These are phyloP conservation scores for Pinus albicaulis DNA, from an alignment of 75 land plant genomes.

Conservation along the genomic window DNA sequence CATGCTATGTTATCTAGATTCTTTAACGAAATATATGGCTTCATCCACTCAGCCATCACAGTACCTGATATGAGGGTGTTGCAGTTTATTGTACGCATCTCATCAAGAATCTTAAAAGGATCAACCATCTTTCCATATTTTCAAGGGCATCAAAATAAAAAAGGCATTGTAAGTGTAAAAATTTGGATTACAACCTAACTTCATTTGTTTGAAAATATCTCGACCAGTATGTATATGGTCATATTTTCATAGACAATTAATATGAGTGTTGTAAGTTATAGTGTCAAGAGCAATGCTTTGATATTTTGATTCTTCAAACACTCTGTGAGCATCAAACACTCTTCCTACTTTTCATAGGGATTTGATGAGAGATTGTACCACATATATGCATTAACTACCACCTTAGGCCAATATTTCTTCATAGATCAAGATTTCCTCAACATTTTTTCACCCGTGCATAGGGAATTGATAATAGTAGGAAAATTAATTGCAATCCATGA, in stretches of 20 bases:
- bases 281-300: constrained; percentile 24
- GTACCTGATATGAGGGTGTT: constrained; percentile 65
- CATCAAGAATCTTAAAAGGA: constrained; percentile 39
- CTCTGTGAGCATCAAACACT: constrained; percentile 34
- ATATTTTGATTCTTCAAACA: constrained; percentile 45
- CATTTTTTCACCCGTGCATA: constrained; percentile 52
- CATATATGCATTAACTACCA: constrained; percentile 23
- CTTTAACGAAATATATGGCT: no score
- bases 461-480: constrained; percentile 59
- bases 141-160: constrained; percentile 37
- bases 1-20: no score
- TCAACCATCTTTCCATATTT: constrained; percentile 34
- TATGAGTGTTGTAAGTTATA: constrained; percentile 37
- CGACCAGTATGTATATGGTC: constrained; percentile 19
- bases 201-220: constrained; percentile 50
- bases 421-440: constrained; percentile 31
- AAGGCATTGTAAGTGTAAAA: constrained; percentile 55
- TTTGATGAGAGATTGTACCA: constrained; percentile 44
- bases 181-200: constrained; percentile 39
- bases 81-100: constrained; percentile 50
- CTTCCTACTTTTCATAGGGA: constrained; percentile 39
- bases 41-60: constrained; percentile 33
- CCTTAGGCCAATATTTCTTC: constrained; percentile 26
- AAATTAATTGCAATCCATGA: constrained; percentile 71
- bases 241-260: constrained; percentile 36